phyloP scores from a whole-genome alignment of 148 eudicot species.

The Limonium bicolor region DNA sequence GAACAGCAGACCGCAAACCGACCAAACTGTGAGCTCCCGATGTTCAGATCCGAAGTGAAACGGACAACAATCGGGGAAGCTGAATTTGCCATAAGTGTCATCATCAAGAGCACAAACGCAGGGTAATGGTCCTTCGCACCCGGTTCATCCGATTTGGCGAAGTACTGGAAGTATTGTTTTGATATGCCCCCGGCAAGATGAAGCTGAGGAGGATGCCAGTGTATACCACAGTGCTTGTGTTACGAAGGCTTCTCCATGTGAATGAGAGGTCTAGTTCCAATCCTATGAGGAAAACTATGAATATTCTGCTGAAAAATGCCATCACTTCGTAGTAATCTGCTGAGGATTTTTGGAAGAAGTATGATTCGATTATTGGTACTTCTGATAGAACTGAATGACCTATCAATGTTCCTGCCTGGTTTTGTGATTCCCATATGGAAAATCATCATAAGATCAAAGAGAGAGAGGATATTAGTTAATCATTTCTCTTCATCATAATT shows the following conservation, averaged over 20 bases:
- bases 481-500: not conserved
- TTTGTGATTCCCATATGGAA: not conserved
- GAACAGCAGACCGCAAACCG: constrained; percentile 55
- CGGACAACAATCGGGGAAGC: constrained; percentile 70
- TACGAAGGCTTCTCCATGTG: constrained; percentile 39
- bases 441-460: not conserved
- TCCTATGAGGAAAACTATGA: constrained; percentile 73
- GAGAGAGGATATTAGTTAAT: not conserved
- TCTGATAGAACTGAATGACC: constrained; percentile 66
- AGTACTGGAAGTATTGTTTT: constrained; percentile 18
- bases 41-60: constrained; percentile 50
- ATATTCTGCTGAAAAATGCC: constrained; percentile 57
- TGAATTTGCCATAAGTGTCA: constrained; percentile 36
- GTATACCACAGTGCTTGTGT: constrained; percentile 30
- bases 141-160: not conserved
- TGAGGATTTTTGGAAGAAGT: constrained; percentile 44
- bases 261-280: constrained; percentile 69
- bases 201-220: constrained; percentile 36
- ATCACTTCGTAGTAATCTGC: constrained; percentile 66
- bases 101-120: constrained; percentile 20
- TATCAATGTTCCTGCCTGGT: constrained; percentile 79
- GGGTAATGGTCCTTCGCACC: constrained; percentile 2
- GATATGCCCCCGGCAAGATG: constrained; percentile 37
- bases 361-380: constrained; percentile 14
- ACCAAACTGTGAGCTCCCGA: constrained; percentile 60